Conservation (phyloP, 2,329 filamentous ascomycete genomes). For the Penicillium janthinellum region DNA sequence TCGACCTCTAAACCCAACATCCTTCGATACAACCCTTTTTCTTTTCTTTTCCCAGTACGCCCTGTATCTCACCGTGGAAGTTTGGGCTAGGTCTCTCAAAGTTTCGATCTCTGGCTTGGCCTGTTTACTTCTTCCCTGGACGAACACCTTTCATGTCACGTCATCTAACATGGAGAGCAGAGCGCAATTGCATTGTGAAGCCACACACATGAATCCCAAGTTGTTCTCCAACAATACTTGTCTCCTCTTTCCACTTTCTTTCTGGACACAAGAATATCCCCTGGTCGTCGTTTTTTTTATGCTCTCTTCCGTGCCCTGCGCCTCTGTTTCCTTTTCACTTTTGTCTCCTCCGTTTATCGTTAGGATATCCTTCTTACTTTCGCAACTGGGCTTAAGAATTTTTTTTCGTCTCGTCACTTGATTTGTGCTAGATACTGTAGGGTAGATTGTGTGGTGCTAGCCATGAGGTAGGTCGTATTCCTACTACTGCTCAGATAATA, state of each 20-base stretch:
- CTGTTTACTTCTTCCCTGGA: neutral
- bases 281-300: neutral
- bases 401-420: neutral
- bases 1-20: conserved; percentile 55
- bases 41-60: neutral
- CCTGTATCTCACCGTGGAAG: neutral
- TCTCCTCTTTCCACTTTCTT: neutral
- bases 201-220: neutral
- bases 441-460: neutral
- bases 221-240: neutral
- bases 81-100: neutral
- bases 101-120: conserved; percentile 5
- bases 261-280: neutral
- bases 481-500: neutral
- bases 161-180: neutral
- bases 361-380: conserved; percentile 34
- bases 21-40: conserved; percentile 1
- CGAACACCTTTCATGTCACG: neutral
- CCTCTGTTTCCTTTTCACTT: conserved; percentile 16
- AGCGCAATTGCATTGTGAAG: conserved; percentile 14
- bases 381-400: conserved; percentile 17
- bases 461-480: neutral
- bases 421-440: conserved; percentile 4
- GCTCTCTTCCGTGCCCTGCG: conserved; percentile 3
- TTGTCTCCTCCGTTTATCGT: conserved; percentile 19